Base-by-base conservation (phyloP, 2,329 filamentous ascomycete genomes). In the Trichoderma harzianum region DNA sequence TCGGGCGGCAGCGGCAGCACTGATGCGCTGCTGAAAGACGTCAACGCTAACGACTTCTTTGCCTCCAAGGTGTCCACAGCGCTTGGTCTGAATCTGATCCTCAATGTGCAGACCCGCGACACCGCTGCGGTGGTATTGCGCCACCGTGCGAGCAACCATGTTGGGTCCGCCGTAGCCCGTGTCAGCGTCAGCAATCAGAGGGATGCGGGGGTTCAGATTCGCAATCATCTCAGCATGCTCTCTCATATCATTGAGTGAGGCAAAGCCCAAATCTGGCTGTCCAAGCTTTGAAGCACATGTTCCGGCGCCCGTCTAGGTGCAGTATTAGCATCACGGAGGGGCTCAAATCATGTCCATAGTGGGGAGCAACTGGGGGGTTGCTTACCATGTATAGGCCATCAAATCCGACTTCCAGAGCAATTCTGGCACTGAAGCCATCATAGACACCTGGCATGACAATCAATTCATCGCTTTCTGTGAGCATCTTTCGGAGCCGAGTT, bases 361-460 rank as follows among this genome's bases (percentile, higher is more conserved):
- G 12, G 39, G 18, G 39, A 43, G 16, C 39, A 43, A 18, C 36
- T 4, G 34, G 36, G 36, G 39, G 39, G 14, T 4, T 10, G 72
- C 83, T 62, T 81, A 91, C 89, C 90, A 92, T 92, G 82, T 92
- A 92, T 58, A 92, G 79, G 62, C 84, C 86, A 61, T 91, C 86
- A 72, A 91, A 91, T 7, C 89, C 89, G 24, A 88, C 82, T 62
- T 85, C 82, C 28, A 91, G 82, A 2, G 90, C 89, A 72, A 92
- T 86, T 2, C 90, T 84, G 0, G 90, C 89, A 1, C 89, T 89
- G 63, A 91, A 85, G 8, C 90, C 90, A 82, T 93, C 90, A 76
- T 91, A 91, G 2, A 92, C 90, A 58, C 90, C 90, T 0, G 90
- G 90, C 72, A 87, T 89, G 6, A 91, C 84, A 55, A 92, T 77